phyloP scores from a whole-genome alignment of 371 early-diverging fungal species.

The Mucor lusitanicus region DNA sequence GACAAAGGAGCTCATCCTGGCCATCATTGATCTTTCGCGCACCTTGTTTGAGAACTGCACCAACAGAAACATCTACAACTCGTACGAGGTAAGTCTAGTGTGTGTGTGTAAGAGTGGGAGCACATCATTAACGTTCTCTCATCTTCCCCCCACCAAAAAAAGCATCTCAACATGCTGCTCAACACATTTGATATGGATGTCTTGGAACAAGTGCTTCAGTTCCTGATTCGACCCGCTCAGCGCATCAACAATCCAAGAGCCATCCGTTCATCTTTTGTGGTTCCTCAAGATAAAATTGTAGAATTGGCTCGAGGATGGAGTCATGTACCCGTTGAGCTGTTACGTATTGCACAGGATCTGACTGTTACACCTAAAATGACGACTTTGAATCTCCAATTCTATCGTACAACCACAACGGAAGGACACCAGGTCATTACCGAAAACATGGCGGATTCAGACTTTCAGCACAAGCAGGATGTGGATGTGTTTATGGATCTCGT shows the following conservation, averaged over 20 bases:
- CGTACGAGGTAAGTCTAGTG: conserved; percentile 74
- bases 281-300: conserved; percentile 65
- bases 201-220: conserved; percentile 68
- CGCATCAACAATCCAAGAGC: conserved; percentile 74
- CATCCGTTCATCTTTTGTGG: conserved; percentile 61
- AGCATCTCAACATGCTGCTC: conserved; percentile 44
- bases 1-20: conserved; percentile 63
- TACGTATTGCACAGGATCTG: conserved; percentile 44
- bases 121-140: too few relatives aligned
- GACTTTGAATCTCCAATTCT: conserved; percentile 63
- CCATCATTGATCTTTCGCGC: conserved; percentile 76
- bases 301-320: conserved; percentile 67
- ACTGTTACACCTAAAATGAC: conserved; percentile 54
- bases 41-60: conserved; percentile 92
- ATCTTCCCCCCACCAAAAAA: too few relatives aligned
- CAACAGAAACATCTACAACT: conserved; percentile 91
- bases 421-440: conserved; percentile 25
- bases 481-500: conserved; percentile 51
- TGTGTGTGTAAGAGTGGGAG: too few relatives aligned
- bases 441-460: conserved; percentile 7
- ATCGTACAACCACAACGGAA: conserved; percentile 45
- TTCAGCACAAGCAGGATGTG: conserved; percentile 28
- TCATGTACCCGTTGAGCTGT: conserved; percentile 47
- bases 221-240: conserved; percentile 84
- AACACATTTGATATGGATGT: conserved; percentile 76